Base-by-base conservation (phyloP, 1,284 basidiomycete genomes). In the Cystobasidium slooffiae region DNA sequence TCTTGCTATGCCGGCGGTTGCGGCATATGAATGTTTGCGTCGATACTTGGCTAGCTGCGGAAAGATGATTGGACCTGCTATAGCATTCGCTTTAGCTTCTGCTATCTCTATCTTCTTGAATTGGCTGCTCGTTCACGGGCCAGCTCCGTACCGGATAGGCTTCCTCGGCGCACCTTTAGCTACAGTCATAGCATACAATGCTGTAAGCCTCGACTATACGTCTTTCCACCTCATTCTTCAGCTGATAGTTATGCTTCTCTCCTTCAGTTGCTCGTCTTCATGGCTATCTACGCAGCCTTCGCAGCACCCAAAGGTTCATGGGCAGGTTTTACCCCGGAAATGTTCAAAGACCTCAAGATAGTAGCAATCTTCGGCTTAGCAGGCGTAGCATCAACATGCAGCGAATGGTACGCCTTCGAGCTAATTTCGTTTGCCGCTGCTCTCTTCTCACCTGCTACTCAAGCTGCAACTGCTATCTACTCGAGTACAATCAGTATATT, bases 131-230 rank as follows among this genome's bases (percentile, higher is more conserved):
- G 93, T 84, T 14, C 82, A 81, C 79, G 83, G 83, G 0, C 83
- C 83, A 1, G 43, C 64, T 46, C 78, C 80, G 8, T 64, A 94
- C 67, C 85, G 91, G 16, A 85, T 98, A 0, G 96, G 96, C 6
- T 99, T 94, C 83, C 88, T 93, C 74, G 96, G 96, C 9, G 95
- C 94, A 1, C 95, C 96, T 0, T 85, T 97, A 49, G 92, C 95
- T 0, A 93, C 92, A 0, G 91, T 91, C 0, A 86, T 95, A 75
- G 66, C 66, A 16, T 68, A 68, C 47, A 68, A 68, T 59, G 20
- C 58, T 12, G 66, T 68, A 51, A 44, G 66, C 46, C 39, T 8
- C 20, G 64, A 18, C 14, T 31, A 16, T 61, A 55, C 53, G 10
- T 55, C 53, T 55, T 31, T 16, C 12, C 7, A 55, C 22, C 53